Base-by-base conservation (phyloP, 2,329 filamentous ascomycete species). In the Incumbomyces lentus region DNA sequence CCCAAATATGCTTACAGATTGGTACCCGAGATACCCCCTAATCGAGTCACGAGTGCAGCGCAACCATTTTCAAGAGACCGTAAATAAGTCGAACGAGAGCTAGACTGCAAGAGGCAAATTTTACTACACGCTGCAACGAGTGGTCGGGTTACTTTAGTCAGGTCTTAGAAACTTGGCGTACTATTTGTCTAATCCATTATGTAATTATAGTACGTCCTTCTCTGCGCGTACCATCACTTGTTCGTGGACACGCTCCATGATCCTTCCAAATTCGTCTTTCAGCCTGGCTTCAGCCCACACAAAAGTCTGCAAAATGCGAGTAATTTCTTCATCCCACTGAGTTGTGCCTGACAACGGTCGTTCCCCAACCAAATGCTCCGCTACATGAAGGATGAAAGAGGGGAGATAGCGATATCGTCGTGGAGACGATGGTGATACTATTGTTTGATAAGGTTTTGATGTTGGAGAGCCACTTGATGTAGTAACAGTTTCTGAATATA, bases 361-460 rank as follows among this genome's bases (percentile, higher is more conserved):
- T 34, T 43, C 40, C 14, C 40, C 40, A 29, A 43, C 31, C 14
- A 43, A 22, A 18, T 33, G 11, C 31, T 43, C 40, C 2, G 40
- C 29, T 10, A 43, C 40, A 14, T 43, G 30, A 10, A 43, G 30
- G n/a, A 43, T 32, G 14, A 43, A 43, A n/a, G 5, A 33, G 3
- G 40, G 40, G 2, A 43, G 14, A 11, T 16, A 43, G 5, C 29
- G 29, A 33, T 34, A 30, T 11, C 40, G 26, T 11, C 40, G 11
- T 4, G 40, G 30, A 12, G 29, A 33, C 11, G 40, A 43, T 3
- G 40, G 40, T 16, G 40, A 43, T 6, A 22, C 31, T 26, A 43
- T 43, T 10, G 29, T 12, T 3, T 18, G n/a, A 14, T 18, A 6
- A 6, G 3, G 6, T 14, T 41, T 41, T 18, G 13, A 7, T 26